Base-by-base conservation (phyloP, 768 basidiomycete genomes). In the Pleurotus ostreatus region DNA sequence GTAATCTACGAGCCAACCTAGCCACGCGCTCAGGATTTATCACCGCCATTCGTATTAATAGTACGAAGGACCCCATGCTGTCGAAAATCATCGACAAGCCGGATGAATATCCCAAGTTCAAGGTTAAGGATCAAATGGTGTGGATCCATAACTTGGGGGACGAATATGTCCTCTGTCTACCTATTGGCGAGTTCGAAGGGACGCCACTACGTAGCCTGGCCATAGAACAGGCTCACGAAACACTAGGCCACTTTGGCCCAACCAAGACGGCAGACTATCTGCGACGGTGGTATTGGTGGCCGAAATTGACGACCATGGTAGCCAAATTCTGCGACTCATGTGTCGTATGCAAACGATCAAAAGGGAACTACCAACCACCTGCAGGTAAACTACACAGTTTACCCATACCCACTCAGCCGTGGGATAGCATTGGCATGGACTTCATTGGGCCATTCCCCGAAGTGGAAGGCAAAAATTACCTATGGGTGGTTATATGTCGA, bases 211-310 rank as follows among this genome's bases (percentile, higher is more conserved):
- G 20, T 20, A 20, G 20, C 2, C 20, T 20, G 20, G 20, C 40
- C 2, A 16, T 53, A 12, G 54, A 56, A 12, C 60, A 61, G 39
- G 52, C 57, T 2, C 60, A 61, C 25, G 6, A 11, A 0, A 43
- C 41, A 0, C 5, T 61, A 0, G 60, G 55, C 0, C 60, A 61
- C 34, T 25, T 39, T 1, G 34, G 51, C 1, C 3, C 34, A 2
- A 9, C 20, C 9, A 38, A 43, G 18, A 61, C 57, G 0, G 4
- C 47, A 4, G 57, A 62, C 2, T 62, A 62, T 12, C 23, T 72
- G 0, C 60, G 68, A 0, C 39, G 62, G 0, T 68, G 65, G 62
- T 70, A 63, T 48, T 74, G 70, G 73, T 65, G 64, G 65, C 64
- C 63, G 2, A 26, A 41, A 2, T 57, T 69, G 20, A 54, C 18